phyloP scores from a whole-genome alignment of 257 asterid genomes.

The Lithospermum erythrorhizon region DNA sequence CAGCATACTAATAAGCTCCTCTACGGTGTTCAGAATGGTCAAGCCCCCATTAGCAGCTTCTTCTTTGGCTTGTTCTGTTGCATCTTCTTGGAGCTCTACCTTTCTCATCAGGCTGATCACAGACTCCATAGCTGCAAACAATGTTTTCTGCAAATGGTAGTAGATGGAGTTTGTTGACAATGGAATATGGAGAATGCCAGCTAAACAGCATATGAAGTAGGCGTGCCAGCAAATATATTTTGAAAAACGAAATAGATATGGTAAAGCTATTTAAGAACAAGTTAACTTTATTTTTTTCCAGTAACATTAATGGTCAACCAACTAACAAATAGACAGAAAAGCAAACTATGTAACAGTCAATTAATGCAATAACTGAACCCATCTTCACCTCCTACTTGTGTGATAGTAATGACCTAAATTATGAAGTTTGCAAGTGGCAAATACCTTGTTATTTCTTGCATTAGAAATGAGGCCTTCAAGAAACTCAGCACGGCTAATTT shows the following conservation, averaged over 20 bases:
- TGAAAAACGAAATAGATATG: too few species aligned
- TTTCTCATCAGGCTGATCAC: slow-evolving; percentile 62
- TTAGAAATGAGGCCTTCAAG: slow-evolving; percentile 54
- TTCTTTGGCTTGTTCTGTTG: slow-evolving; percentile 55
- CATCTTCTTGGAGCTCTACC: slow-evolving; percentile 66
- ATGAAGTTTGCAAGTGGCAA: not conserved
- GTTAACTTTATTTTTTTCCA: too few species aligned
- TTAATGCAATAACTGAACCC: not conserved
- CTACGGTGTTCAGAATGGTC: slow-evolving; percentile 39
- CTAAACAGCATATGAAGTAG: too few species aligned
- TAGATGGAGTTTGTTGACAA: too few species aligned
- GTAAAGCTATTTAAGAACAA: too few species aligned
- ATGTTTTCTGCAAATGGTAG: slow-evolving; percentile 37
- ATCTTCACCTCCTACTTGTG: not conserved
- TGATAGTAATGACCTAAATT: not conserved
- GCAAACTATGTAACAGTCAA: too few species aligned
- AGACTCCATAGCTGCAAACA: slow-evolving; percentile 57
- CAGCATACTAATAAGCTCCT: slow-evolving; percentile 46
- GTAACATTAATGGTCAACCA: not conserved
- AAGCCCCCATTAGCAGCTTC: slow-evolving; percentile 57
- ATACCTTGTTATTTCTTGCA: slow-evolving; percentile 74
- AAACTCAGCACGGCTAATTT: slow-evolving; percentile 32
- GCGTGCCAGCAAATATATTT: too few species aligned
- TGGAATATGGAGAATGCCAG: too few species aligned
- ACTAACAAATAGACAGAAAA: too few species aligned